Evolutionary conservation across 192 early-diverging fungal genomes (phyloP), one percentile per base, ranked within the genome.

Genomic region (Backusella australiensis): DNA sequence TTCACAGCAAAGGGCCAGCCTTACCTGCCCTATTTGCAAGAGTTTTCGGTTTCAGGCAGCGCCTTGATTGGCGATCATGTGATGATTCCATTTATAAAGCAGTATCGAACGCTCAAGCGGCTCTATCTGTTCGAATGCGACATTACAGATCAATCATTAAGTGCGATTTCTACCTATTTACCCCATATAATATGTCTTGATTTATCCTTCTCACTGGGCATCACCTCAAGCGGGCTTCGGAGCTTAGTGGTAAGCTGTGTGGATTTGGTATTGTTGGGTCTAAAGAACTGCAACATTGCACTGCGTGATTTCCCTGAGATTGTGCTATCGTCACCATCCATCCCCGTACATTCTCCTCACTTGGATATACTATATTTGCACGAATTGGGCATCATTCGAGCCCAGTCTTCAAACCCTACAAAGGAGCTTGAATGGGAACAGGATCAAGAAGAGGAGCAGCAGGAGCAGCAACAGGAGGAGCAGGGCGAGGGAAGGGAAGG

Each of bases 131-230:
- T 82, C 29, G 73, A 80, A 9, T 80, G 83, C 44, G 46, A 74
- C n/a, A 83, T 86, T 15, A 82, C 85, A 8, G 81, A 86, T 63
- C 63, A 42, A 14, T 69, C 81, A 19, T 67, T 86, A 23, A 34
- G 41, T 12, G 46, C 75, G 0, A 82, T 86, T 42, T 44, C 77
- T 35, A 29, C 19, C 4, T 69, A 78, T 46, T 75, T 86, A 52
- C 73, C 83, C 17, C 34, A 67, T 2, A 34, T 86, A 21, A 63
- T 38, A 39, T 67, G 71, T 34, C 75, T 86, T 9, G 83, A 84
- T 36, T 39, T 86, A 36, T 82, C 82, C 6, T 83, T 71, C 23
- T 75, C 76, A 15, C 67, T 26, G 4, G n/a, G 77, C 1, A 56
- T 86, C 39, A 78, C 83, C 1, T 36, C 81, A 36, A 70, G 26